Conservation (phyloP, 2,329 filamentous ascomycete species). For the Neofusicoccum parvum region DNA sequence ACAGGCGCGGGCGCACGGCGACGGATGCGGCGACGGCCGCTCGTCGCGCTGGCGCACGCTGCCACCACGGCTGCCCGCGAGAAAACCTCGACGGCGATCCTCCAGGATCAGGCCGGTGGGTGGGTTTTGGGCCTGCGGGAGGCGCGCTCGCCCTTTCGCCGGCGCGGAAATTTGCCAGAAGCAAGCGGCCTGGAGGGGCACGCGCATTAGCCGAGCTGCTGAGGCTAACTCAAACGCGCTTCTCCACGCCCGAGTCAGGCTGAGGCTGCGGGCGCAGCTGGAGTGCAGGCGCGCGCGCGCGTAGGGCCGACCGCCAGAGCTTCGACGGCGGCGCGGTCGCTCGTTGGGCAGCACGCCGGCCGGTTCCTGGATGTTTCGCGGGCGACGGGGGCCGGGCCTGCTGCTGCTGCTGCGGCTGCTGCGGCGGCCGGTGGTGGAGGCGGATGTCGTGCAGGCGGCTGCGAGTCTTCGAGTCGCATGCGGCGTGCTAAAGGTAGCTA, state of each 20-base stretch:
- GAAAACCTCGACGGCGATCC: slow-evolving; percentile 10
- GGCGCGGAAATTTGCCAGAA: slow-evolving; percentile 18
- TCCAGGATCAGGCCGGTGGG: slow-evolving; percentile 17
- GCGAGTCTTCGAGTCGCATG: slow-evolving; percentile 7
- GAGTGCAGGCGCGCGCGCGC: too few relatives aligned
- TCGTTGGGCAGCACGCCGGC: background rate
- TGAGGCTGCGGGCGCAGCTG: too few relatives aligned
- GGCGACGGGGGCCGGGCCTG: background rate
- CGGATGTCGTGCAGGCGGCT: slow-evolving; percentile 17
- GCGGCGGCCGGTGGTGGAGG: background rate
- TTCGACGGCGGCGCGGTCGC: background rate
- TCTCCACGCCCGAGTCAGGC: background rate
- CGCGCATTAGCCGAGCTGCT: slow-evolving; percentile 12
- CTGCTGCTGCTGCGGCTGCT: background rate
- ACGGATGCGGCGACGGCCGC: slow-evolving; percentile 4
- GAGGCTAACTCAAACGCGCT: slow-evolving; percentile 4
- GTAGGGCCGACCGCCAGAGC: background rate
- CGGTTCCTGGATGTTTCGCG: background rate
- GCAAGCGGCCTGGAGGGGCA: background rate
- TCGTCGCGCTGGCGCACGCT: too few relatives aligned
- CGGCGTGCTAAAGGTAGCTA: slow-evolving; percentile 13
- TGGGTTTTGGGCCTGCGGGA: background rate
- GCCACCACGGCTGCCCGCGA: too few relatives aligned
- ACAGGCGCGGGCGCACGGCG: background rate
- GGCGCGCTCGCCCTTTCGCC: background rate